Conservation (phyloP, 108 stramenopile genomes). For the Mediolabrus comicus region DNA sequence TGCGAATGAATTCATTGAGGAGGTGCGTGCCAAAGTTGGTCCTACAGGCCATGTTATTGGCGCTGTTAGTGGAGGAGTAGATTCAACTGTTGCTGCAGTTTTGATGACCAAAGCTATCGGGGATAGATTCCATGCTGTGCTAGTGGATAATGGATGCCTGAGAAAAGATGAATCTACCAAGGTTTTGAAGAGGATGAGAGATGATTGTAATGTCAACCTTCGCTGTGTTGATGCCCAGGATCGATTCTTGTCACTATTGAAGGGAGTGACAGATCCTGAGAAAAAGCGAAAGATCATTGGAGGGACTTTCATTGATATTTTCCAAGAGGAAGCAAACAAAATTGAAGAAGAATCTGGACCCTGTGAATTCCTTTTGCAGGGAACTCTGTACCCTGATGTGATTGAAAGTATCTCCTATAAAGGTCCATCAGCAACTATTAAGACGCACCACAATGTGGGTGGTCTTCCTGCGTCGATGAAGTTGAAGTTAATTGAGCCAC, state of each 20-base stretch:
- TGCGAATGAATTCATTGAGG: constrained; percentile 92
- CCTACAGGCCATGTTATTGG: constrained; percentile 94
- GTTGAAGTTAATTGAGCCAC: constrained; percentile 96
- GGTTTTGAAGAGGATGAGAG: constrained; percentile 85
- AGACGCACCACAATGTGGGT: constrained; percentile 99
- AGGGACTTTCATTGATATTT: constrained; percentile 95
- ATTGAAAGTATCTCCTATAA: constrained; percentile 99
- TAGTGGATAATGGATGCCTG: constrained; percentile 98
- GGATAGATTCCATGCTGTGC: constrained; percentile 95
- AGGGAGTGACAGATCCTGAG: constrained; percentile 96
- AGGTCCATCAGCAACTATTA: constrained; percentile 98
- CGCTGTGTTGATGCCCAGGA: constrained; percentile 92
- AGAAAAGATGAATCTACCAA: constrained; percentile 92
- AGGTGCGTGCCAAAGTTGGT: constrained; percentile 88
- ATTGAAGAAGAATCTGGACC: constrained; percentile 73
- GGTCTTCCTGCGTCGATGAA: constrained; percentile 95
- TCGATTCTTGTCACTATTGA: constrained; percentile 83
- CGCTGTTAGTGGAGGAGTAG: constrained; percentile 99
- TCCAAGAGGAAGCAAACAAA: constrained; percentile 92
- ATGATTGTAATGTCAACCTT: constrained; percentile 93
- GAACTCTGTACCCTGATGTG: constrained; percentile 98
- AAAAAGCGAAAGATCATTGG: constrained; percentile 98
- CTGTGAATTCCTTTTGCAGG: constrained; percentile 90
- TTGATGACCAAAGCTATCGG: constrained; percentile 96
- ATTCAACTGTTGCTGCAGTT: constrained; percentile 97